A percentile compares a stretch with the other conserved stretches of the same genome.
phyloP scores from a whole-genome alignment of 2,329 filamentous ascomycete genomes.

The Botrytis medusae region DNA sequence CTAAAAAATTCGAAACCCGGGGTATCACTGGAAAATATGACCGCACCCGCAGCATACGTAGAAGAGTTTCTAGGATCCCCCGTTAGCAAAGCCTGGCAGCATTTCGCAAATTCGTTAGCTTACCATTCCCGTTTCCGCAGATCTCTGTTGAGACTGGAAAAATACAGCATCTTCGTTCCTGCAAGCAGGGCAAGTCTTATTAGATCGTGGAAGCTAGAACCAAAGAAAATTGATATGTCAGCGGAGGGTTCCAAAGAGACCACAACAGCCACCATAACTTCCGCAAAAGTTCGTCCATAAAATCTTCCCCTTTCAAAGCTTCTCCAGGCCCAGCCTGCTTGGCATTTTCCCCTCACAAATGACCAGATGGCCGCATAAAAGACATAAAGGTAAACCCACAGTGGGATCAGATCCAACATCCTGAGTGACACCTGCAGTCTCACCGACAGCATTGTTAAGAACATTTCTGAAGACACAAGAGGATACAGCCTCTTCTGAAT shows the following conservation, averaged over 20 bases:
- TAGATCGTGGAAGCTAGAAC: slow-evolving; percentile 83
- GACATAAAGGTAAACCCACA: slow-evolving; percentile 69
- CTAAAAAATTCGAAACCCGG: slow-evolving; percentile 19
- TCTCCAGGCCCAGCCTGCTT: background rate
- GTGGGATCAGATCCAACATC: slow-evolving; percentile 98
- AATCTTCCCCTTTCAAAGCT: slow-evolving; percentile 16
- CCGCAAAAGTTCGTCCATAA: background rate
- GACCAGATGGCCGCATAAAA: slow-evolving; percentile 49
- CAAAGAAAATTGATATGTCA: slow-evolving; percentile 43
- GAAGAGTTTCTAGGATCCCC: slow-evolving; percentile 70
- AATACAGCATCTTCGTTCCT: slow-evolving; percentile 89
- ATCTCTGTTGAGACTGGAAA: slow-evolving; percentile 98
- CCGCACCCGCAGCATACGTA: slow-evolving; percentile 94
- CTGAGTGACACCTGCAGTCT: slow-evolving; percentile 95
- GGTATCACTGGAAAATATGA: slow-evolving; percentile 69
- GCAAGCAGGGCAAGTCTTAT: slow-evolving; percentile 83
- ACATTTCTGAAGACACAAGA: slow-evolving; percentile 95
- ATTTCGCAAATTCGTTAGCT: slow-evolving; percentile 41
- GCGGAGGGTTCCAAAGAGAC: slow-evolving; percentile 34
- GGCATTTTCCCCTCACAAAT: slow-evolving; percentile 40
- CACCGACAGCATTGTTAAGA: slow-evolving; percentile 85
- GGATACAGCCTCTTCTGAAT: slow-evolving; percentile 80
- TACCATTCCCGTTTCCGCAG: slow-evolving; percentile 97
- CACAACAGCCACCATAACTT: slow-evolving; percentile 19
- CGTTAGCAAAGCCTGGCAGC: slow-evolving; percentile 26